phyloP scores from a whole-genome alignment of 1,139 yeast genomes.

The Saccharomycopsis hybrid region DNA sequence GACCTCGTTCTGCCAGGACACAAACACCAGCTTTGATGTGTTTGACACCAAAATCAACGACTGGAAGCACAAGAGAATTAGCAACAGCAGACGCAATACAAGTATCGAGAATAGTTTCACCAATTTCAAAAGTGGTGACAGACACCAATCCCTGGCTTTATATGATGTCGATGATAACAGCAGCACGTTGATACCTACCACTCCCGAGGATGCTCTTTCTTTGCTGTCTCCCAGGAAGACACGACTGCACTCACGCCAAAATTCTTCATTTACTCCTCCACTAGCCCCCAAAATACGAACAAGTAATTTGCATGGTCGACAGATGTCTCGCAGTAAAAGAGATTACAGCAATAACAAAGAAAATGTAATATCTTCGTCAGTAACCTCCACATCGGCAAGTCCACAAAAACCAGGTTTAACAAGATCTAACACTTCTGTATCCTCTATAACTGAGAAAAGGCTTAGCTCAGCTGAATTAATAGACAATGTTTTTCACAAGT shows the following conservation, averaged over 20 bases:
- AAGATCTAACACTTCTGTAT: neutral
- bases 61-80: conserved; percentile 10
- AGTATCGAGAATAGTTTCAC: neutral
- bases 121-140: neutral
- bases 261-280: neutral
- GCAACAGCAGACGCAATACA: neutral
- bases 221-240: too few species aligned
- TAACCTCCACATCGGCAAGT: neutral
- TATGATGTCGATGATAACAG: too few species aligned
- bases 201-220: neutral
- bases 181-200: neutral
- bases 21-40: neutral
- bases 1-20: conserved; percentile 12
- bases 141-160: too few species aligned
- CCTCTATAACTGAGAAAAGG: neutral
- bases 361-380: neutral
- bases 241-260: neutral
- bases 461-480: conserved; percentile 20
- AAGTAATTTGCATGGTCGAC: too few species aligned
- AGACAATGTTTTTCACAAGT: conserved; percentile 37
- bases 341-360: neutral
- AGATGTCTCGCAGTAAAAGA: neutral
- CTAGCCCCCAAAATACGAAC: too few species aligned
- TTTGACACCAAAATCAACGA: conserved; percentile 14
- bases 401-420: too few species aligned